phyloP scores from a whole-genome alignment of 441 rosid genomes.

The Aquilaria agallochum region DNA sequence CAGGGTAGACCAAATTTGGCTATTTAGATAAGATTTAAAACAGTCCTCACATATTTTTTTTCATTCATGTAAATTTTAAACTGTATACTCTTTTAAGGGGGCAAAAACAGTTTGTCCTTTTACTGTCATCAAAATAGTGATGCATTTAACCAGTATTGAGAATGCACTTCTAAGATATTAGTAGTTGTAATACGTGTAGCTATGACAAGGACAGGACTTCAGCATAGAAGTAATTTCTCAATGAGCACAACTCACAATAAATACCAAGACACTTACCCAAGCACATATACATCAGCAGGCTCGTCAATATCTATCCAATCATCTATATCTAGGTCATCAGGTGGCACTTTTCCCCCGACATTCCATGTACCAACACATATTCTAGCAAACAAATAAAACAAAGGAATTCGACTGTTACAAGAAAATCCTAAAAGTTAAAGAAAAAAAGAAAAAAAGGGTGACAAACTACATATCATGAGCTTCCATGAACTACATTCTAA shows the following conservation, averaged over 20 bases:
- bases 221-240: too few relatives aligned
- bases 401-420: not conserved
- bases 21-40: too few relatives aligned
- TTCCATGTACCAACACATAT: constrained; percentile 83
- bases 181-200: too few relatives aligned
- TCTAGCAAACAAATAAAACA: constrained; percentile 25
- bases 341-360: constrained; percentile 76
- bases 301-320: constrained; percentile 69
- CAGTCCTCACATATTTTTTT: too few relatives aligned
- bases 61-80: too few relatives aligned
- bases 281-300: constrained; percentile 83
- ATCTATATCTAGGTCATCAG: constrained; percentile 76
- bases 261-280: constrained; percentile 48
- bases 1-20: too few relatives aligned
- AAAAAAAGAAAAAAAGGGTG: not conserved
- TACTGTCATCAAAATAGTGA: too few relatives aligned
- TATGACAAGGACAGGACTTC: too few relatives aligned
- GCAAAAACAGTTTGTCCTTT: too few relatives aligned
- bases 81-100: not conserved
- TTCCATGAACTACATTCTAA: too few relatives aligned
- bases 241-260: not conserved
- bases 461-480: not conserved
- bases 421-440: not conserved
- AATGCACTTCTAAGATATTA: too few relatives aligned
- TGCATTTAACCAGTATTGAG: too few relatives aligned